Evolutionary conservation across 1,284 basidiomycete genomes (phyloP), one percentile per base, ranked within the genome.

Genomic region (Fomitiporia mediterranea): DNA sequence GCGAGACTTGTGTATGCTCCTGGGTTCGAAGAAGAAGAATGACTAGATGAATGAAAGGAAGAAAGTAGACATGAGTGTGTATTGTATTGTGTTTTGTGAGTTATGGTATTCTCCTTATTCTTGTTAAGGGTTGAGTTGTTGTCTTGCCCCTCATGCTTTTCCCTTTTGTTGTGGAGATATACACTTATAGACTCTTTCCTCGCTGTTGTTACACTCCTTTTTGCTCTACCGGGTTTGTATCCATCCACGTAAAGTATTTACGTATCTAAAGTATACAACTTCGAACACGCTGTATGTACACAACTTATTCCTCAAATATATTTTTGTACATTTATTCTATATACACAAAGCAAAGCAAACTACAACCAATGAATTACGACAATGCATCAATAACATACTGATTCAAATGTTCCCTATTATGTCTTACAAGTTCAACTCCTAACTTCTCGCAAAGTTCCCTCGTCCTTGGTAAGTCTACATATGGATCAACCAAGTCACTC

Each of bases 21-120:
- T 7, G 57, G 47, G 4, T 35, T 54, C 21, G 52, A 58, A 28
- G 56, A 58, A 7, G 44, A 55, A 13, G 44, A 46, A 30, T 46
- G 17, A n/a, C n/a, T n/a, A n/a, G n/a, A n/a, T n/a, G n/a, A n/a
- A n/a, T n/a, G n/a, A n/a, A n/a, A n/a, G n/a, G n/a, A n/a, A n/a
- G n/a, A 19, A 40, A 8, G 2, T 13, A 17, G 17, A 30, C 23
- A 25, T 30, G 23, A 15, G 17, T 27, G 11, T 27, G 21, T 43
- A 6, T 4, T 11, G 3, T 19, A 2, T 4, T n/a, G 6, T 8
- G 42, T 2, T 27, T 43, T 39, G 19, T 39, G 37, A 17, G 8
- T 3, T 15, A 3, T 42, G n/a, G n/a, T 42, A 17, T 42, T 7
- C n/a, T 43, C 6, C 30, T 46, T 8, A n/a, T 32, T 28, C 9